Conservation (phyloP, 2,329 filamentous ascomycete genomes). For the Fusarium musae region DNA sequence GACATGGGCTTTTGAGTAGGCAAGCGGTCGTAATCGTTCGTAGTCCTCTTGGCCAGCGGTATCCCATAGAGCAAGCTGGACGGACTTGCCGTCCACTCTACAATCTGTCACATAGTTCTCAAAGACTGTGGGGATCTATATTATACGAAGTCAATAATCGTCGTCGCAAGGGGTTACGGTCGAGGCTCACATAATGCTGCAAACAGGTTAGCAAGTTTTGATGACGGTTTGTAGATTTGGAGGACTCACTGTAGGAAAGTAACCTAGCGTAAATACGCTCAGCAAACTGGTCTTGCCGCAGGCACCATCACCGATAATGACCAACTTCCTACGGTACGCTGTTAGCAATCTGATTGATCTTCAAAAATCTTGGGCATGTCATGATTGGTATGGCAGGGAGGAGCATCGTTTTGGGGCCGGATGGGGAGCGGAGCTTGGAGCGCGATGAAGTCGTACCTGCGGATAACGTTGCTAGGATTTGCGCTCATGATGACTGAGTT, state of each 20-base stretch:
- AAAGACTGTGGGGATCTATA: constrained; percentile 90
- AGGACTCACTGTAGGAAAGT: constrained; percentile 90
- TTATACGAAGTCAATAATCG: constrained; percentile 38
- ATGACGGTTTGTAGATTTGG: constrained; percentile 5
- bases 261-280: constrained; percentile 96
- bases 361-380: neutral
- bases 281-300: constrained; percentile 98
- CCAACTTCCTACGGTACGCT: constrained; percentile 77
- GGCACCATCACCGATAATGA: constrained; percentile 96
- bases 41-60: constrained; percentile 99
- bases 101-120: constrained; percentile 99
- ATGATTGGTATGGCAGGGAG: neutral
- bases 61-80: constrained; percentile 98
- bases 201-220: constrained; percentile 44
- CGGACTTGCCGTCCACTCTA: constrained; percentile 97
- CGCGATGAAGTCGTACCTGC: constrained; percentile 64
- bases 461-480: constrained; percentile 68
- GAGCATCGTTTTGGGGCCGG: neutral
- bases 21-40: constrained; percentile 90
- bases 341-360: constrained; percentile 22
- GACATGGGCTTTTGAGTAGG: constrained; percentile 97
- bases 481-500: constrained; percentile 54
- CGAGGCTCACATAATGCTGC: constrained; percentile 68
- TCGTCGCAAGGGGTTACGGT: constrained; percentile 7
- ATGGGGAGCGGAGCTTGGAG: neutral